Conservation (phyloP, 257 asterid genomes). For the Echites panduratus region DNA sequence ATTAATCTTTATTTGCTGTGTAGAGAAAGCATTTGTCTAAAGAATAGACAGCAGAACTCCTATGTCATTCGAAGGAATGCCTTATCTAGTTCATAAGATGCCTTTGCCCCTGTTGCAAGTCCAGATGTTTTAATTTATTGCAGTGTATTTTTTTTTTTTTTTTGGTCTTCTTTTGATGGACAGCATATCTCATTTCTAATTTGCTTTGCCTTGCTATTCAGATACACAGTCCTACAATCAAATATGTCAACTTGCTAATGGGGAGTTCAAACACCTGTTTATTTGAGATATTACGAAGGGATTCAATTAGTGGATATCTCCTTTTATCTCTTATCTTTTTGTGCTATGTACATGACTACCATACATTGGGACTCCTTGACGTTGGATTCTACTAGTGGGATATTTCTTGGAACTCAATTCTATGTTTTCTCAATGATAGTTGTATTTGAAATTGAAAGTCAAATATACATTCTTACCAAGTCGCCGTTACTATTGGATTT, state of each 20-base stretch:
- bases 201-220: constrained; percentile 22
- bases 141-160: neutral
- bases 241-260: constrained; percentile 69
- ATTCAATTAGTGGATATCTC: neutral
- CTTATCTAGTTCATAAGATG: neutral
- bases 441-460: neutral
- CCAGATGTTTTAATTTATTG: neutral
- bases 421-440: neutral
- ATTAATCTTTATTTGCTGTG: neutral
- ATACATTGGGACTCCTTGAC: neutral
- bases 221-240: constrained; percentile 52
- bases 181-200: neutral
- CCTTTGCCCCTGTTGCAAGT: neutral
- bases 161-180: neutral
- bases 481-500: neutral
- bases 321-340: neutral
- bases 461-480: neutral
- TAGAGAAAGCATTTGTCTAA: neutral
- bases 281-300: constrained; percentile 25
- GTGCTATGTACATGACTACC: constrained; percentile 6
- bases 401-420: neutral
- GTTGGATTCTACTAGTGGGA: neutral
- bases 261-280: constrained; percentile 65
- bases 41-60: neutral
- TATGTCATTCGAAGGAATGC: neutral